Conservation (phyloP, 75 land plant genomes). For the Selaginella tamariscina region DNA sequence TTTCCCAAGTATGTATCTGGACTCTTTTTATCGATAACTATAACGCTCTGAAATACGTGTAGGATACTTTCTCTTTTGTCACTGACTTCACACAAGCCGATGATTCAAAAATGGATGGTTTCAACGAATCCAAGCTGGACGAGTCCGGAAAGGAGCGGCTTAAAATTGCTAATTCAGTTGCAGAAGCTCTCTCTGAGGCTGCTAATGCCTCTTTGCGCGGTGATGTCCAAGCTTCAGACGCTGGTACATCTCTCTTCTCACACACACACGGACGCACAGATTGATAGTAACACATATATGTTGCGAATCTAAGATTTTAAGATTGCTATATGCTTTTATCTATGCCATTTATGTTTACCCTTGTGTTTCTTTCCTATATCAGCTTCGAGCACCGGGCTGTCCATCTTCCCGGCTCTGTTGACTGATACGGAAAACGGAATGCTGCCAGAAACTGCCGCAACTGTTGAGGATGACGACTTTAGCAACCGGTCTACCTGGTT, state of each 20-base stretch:
- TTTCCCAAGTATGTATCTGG: too few relatives aligned
- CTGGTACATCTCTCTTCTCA: background rate
- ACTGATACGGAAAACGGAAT: background rate
- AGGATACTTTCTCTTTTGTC: background rate
- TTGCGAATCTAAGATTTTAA: too few relatives aligned
- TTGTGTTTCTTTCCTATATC: background rate
- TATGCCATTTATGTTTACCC: too few relatives aligned
- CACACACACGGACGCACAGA: too few relatives aligned
- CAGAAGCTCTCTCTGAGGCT: background rate
- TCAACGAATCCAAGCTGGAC: too few relatives aligned
- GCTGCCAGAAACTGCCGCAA: background rate
- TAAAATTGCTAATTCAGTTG: background rate
- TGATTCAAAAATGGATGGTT: too few relatives aligned
- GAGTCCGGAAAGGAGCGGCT: background rate
- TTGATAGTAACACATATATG: too few relatives aligned
- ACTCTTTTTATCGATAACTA: too few relatives aligned
- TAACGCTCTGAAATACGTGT: background rate
- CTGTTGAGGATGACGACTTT: background rate
- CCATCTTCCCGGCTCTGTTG: background rate
- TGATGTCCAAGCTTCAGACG: background rate
- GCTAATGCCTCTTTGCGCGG: background rate
- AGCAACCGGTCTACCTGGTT: slow-evolving; percentile 7
- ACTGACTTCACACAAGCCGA: background rate
- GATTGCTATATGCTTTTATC: too few relatives aligned
- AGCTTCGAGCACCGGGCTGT: background rate